phyloP scores from a whole-genome alignment of 352 stramenopile species.

The Phytophthora agathidicida region DNA sequence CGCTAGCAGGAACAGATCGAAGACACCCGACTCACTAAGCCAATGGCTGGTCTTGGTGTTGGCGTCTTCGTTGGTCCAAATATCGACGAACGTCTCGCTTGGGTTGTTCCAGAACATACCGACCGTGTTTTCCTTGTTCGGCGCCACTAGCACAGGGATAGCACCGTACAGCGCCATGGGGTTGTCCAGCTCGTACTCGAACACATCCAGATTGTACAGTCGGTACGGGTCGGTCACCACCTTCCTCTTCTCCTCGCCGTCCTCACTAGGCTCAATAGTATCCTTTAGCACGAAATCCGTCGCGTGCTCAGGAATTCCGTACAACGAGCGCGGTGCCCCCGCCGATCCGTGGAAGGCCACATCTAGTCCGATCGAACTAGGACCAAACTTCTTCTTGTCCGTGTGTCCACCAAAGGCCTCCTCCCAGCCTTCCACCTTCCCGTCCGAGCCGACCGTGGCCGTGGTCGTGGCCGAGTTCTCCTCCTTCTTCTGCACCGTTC shows the following conservation, averaged over 20 bases:
- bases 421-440: conserved; percentile 90
- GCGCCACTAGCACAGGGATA: conserved; percentile 75
- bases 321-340: conserved; percentile 80
- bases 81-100: conserved; percentile 98
- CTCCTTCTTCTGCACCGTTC: conserved; percentile 81
- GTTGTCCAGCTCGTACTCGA: conserved; percentile 99
- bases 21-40: conserved; percentile 95
- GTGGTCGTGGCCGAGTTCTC: conserved; percentile 26
- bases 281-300: conserved; percentile 93
- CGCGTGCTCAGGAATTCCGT: conserved; percentile 98
- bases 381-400: conserved; percentile 83
- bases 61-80: conserved; percentile 66
- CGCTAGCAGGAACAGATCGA: conserved; percentile 97
- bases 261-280: conserved; percentile 72
- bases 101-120: conserved; percentile 99
- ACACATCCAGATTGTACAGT: conserved; percentile 99
- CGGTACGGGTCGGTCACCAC: conserved; percentile 95
- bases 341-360: conserved; percentile 90
- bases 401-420: conserved; percentile 96
- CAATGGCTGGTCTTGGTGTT: conserved; percentile 87
- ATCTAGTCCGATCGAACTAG: conserved; percentile 96
- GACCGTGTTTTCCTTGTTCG: conserved; percentile 76
- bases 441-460: conserved; percentile 23
- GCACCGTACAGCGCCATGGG: conserved; percentile 98
- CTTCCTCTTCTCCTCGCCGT: conserved; percentile 29